Conservation (phyloP, 73 alveolate genomes). For the Paramecium pentaurelia region DNA sequence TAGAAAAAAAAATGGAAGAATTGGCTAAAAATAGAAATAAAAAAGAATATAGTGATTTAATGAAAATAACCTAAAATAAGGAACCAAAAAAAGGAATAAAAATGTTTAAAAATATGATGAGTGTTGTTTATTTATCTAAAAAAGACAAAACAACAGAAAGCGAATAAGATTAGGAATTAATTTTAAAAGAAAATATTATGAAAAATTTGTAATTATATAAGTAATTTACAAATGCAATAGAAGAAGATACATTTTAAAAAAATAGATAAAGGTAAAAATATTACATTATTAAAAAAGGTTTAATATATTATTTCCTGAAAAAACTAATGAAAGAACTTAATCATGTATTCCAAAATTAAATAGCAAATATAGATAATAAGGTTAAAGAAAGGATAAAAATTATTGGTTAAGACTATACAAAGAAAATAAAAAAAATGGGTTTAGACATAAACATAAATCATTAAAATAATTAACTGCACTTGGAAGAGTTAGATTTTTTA, state of each 20-base stretch:
- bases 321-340: background rate
- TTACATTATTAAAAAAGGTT: background rate
- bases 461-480: background rate
- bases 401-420: background rate
- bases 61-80: background rate
- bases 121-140: background rate
- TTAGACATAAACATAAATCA: background rate
- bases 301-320: background rate
- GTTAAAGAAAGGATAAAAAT: constrained; percentile 4
- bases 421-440: background rate
- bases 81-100: constrained; percentile 7
- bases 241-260: background rate
- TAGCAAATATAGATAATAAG: background rate
- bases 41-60: background rate
- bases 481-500: background rate
- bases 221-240: constrained; percentile 7
- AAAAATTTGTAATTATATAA: background rate
- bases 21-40: background rate
- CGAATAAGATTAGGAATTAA: background rate
- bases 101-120: background rate
- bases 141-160: background rate
- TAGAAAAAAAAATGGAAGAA: background rate
- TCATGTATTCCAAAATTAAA: constrained; percentile 15
- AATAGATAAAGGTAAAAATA: background rate
- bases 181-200: background rate